A percentile compares a stretch with the other conserved stretches of the same genome.
These are phyloP conservation scores for Acer yangbiense DNA, from an alignment of 345 rosid species.

Conservation along the genomic window DNA sequence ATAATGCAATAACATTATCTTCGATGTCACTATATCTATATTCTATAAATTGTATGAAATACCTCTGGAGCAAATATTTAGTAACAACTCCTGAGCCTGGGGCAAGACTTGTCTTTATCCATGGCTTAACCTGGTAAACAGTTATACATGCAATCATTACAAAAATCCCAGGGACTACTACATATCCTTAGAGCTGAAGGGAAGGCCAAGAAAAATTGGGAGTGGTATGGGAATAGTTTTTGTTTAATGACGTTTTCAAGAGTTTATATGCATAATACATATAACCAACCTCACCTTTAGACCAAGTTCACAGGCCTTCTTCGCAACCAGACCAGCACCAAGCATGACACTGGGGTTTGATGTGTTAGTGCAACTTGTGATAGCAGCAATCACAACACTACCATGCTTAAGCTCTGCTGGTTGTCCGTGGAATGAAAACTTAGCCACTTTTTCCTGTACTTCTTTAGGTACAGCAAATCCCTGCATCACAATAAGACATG, in stretches of 20 bases:
- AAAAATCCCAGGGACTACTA: not conserved
- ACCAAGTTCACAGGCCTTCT: constrained; percentile 94
- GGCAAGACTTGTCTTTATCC: constrained; percentile 99
- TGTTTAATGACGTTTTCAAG: not conserved
- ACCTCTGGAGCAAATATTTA: constrained; percentile 85
- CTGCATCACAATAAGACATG: constrained; percentile 37
- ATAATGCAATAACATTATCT: not conserved
- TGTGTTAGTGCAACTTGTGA: constrained; percentile 97
- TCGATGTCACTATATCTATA: not conserved
- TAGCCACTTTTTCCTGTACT: constrained; percentile 67
- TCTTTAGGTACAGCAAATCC: constrained; percentile 96
- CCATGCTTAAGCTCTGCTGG: constrained; percentile 96
- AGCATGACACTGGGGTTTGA: constrained; percentile 99
- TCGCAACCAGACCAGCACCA: constrained; percentile 98
- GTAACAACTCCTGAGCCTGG: constrained; percentile 99
- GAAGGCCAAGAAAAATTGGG: not conserved
- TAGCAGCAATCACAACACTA: constrained; percentile 98
- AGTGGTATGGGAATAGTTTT: not conserved
- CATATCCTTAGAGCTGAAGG: constrained; percentile 1
- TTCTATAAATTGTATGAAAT: constrained; percentile 5
- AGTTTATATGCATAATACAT: not conserved
- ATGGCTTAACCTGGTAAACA: constrained; percentile 81
- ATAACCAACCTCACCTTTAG: constrained; percentile 54
- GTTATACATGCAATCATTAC: constrained; percentile 17
- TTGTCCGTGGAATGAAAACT: constrained; percentile 80